Conservation (phyloP, 108 stramenopile genomes). For the Skeletonema menzelii region DNA sequence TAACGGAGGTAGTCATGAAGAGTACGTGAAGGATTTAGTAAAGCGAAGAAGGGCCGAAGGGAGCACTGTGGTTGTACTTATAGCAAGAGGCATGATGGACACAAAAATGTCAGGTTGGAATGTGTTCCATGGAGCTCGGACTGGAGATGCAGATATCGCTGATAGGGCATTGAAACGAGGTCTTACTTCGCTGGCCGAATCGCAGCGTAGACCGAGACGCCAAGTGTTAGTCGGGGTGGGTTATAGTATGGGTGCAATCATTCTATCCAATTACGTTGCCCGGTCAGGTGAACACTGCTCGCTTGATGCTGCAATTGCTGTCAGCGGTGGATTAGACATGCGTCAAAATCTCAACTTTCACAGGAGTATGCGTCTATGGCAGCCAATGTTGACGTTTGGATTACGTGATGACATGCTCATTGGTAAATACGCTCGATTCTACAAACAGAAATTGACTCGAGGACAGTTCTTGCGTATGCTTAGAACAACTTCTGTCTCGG, state of each 20-base stretch:
- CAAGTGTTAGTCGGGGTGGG: constrained; percentile 79
- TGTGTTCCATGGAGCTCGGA: constrained; percentile 89
- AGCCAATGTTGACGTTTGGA: constrained; percentile 81
- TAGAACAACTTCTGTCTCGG: constrained; percentile 67
- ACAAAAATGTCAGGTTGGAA: constrained; percentile 73
- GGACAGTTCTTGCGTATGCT: constrained; percentile 58
- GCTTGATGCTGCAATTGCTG: constrained; percentile 73
- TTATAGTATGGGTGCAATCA: constrained; percentile 86
- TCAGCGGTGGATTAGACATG: constrained; percentile 89
- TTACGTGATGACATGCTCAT: constrained; percentile 65
- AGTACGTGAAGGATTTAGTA: constrained; percentile 85
- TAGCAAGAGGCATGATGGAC: constrained; percentile 89
- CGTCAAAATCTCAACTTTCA: constrained; percentile 56
- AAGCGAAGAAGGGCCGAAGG: constrained; percentile 58
- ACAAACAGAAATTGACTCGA: constrained; percentile 53
- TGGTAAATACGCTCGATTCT: constrained; percentile 61
- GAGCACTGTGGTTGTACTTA: constrained; percentile 71
- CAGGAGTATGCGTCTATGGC: constrained; percentile 86
- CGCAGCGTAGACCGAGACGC: not conserved
- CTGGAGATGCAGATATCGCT: constrained; percentile 76
- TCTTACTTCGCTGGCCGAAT: constrained; percentile 20
- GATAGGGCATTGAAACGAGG: constrained; percentile 58
- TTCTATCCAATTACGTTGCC: constrained; percentile 86
- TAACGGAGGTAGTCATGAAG: constrained; percentile 84
- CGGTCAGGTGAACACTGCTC: constrained; percentile 63